Base-by-base conservation (phyloP, 306 rosid genomes). In the Dryas octopetala region DNA sequence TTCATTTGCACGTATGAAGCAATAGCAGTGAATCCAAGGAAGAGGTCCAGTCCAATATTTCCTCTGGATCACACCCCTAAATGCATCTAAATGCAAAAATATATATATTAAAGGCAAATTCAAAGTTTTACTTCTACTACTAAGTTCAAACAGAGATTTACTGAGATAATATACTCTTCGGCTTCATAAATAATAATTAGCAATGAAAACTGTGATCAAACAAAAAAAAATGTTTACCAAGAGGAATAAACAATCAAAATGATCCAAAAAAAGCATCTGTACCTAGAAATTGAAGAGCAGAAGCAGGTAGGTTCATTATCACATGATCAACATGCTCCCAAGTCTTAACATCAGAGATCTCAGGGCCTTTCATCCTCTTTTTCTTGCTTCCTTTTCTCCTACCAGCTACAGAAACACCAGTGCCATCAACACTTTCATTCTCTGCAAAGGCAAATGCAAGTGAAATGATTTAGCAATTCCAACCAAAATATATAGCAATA, bases 231-330 rank as follows among this genome's bases (percentile, higher is more conserved):
- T 1, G 17, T 9, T 45, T 47, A 63, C 15, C 14, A 55, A 62
- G 38, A 63, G 50, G 9, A 19, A 19, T 17, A 48, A 10, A 16
- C 11, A 7, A 70, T 40, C 50, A 41, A 55, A 63, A 10, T 10
- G 11, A 60, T 55, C 62, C 38, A n/a, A 23, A 9, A 50, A 80
- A 51, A 46, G 51, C 61, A 63, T 58, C 46, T 66, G 64, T 87
- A 95, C 97, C 97, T 66, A 95, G 86, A 89, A 91, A 95, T 50
- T 91, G 87, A 78, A 95, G 75, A 64, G 98, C 97, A 80, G 98
- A 91, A 78, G 98, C 98, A 50, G 97, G 98, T 23, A 95, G 83
- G 58, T 91, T 95, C 98, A 91, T 95, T 69, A 95, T 80, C 66
- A 95, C 83, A 49, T 91, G 97, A 89, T 95, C 98, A 79, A 90